A percentile compares a stretch with the other conserved stretches of the same genome.
Evolutionary conservation across 306 rosid species (phyloP).

Genomic region (Quercus rubra): DNA sequence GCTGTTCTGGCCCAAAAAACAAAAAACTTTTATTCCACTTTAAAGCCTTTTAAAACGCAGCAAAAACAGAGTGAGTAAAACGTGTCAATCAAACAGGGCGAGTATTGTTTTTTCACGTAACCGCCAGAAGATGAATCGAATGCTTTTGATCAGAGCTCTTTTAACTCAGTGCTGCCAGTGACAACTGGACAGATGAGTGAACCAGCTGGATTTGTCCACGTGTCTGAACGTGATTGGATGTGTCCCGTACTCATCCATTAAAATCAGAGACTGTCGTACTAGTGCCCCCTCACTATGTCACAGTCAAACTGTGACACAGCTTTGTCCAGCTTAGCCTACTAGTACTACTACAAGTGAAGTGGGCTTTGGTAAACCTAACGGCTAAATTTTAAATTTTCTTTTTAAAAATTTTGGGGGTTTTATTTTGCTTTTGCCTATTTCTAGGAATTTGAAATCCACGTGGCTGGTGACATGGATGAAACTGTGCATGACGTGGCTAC

Average conservation of each 20-base stretch:
- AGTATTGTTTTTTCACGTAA: background rate
- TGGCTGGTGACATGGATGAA: conserved; percentile 46
- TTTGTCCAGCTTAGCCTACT: conserved; percentile 50
- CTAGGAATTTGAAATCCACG: conserved; percentile 34
- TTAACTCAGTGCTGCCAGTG: conserved; percentile 23
- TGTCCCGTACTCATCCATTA: conserved; percentile 17
- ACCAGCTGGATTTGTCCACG: conserved; percentile 48
- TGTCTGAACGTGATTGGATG: background rate
- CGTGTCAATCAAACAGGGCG: conserved; percentile 1
- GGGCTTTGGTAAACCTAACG: conserved; percentile 37
- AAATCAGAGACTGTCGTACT: conserved; percentile 1
- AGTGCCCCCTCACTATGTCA: background rate
- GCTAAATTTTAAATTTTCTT: conserved; percentile 37
- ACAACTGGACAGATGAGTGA: conserved; percentile 47
- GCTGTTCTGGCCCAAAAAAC: too few relatives aligned
- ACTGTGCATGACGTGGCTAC: conserved; percentile 35
- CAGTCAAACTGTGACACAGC: conserved; percentile 25
- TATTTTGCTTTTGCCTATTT: background rate
- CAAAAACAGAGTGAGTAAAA: too few relatives aligned
- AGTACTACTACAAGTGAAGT: background rate
- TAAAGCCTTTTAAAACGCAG: too few relatives aligned
- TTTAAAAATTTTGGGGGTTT: background rate
- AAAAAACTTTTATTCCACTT: too few relatives aligned
- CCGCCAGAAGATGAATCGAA: background rate
- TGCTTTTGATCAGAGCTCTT: background rate